A percentile compares a stretch with the other conserved stretches of the same genome.
phyloP scores from a whole-genome alignment of 116 monocot species.

The Trichopus zeylanicus region DNA sequence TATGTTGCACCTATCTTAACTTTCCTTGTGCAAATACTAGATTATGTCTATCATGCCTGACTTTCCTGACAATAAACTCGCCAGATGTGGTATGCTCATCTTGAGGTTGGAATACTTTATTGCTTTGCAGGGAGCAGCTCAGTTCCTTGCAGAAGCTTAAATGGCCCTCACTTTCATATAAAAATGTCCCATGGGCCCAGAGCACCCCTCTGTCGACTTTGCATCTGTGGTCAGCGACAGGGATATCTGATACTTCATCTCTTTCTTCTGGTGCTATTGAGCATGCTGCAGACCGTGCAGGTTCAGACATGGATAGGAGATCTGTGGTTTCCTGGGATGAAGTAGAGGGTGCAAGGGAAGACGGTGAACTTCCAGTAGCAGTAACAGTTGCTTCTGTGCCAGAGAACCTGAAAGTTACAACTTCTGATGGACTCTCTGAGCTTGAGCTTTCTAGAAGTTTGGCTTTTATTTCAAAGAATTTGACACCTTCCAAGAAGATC shows the following conservation, averaged over 20 bases:
- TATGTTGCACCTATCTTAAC: no score
- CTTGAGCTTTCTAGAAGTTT: conserved; percentile 60
- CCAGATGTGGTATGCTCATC: neutral
- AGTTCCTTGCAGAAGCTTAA: conserved; percentile 64
- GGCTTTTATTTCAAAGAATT: conserved; percentile 68
- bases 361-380: conserved; percentile 77
- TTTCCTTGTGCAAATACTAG: neutral
- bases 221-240: conserved; percentile 45
- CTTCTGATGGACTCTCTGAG: conserved; percentile 21
- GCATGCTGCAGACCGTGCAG: conserved; percentile 23
- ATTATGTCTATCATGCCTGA: neutral
- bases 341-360: conserved; percentile 68
- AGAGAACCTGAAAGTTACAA: conserved; percentile 24
- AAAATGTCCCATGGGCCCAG: conserved; percentile 74
- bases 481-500: conserved; percentile 45
- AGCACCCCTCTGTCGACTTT: conserved; percentile 55
- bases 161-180: conserved; percentile 48
- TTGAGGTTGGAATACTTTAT: conserved; percentile 42
- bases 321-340: conserved; percentile 52
- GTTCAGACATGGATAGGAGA: conserved; percentile 39
- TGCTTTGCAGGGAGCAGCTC: conserved; percentile 84
- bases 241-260: conserved; percentile 10
- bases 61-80: neutral
- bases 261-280: conserved; percentile 20
- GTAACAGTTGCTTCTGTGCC: conserved; percentile 10